phyloP scores from a whole-genome alignment of 2,329 filamentous ascomycete genomes.

The Botrytis squamosa region DNA sequence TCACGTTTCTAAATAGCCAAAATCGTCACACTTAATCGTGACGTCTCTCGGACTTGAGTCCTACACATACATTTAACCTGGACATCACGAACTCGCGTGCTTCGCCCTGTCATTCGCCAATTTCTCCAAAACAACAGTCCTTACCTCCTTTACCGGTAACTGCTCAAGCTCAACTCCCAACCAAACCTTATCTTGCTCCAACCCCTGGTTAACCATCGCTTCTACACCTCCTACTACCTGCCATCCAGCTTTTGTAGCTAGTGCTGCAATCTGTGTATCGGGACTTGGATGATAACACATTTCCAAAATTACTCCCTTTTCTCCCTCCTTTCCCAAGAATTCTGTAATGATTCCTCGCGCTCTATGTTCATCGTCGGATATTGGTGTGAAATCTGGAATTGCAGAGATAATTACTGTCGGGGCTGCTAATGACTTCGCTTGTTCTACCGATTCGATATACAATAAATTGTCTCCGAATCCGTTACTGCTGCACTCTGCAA shows the following conservation, averaged over 20 bases:
- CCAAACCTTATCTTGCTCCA: constrained; percentile 38
- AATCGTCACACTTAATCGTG: not conserved
- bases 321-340: constrained; percentile 42
- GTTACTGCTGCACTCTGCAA: constrained; percentile 59
- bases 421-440: constrained; percentile 57
- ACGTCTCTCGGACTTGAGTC: not conserved
- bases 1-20: not conserved
- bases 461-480: constrained; percentile 60
- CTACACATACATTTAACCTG: not conserved
- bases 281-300: constrained; percentile 39
- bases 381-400: constrained; percentile 73
- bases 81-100: not conserved
- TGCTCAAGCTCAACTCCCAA: constrained; percentile 58
- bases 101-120: constrained; percentile 16
- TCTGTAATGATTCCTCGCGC: constrained; percentile 48
- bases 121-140: constrained; percentile 47
- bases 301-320: constrained; percentile 34
- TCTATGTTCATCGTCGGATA: constrained; percentile 58
- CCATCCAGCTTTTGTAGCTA: constrained; percentile 30
- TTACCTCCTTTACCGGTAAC: constrained; percentile 59
- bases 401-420: constrained; percentile 71
- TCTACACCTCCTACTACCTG: constrained; percentile 34
- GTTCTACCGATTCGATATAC: constrained; percentile 59
- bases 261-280: constrained; percentile 31
- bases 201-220: constrained; percentile 38